Evolutionary conservation across 2,329 filamentous ascomycete genomes (phyloP).

Genomic region (Ophiostoma sp.): DNA sequence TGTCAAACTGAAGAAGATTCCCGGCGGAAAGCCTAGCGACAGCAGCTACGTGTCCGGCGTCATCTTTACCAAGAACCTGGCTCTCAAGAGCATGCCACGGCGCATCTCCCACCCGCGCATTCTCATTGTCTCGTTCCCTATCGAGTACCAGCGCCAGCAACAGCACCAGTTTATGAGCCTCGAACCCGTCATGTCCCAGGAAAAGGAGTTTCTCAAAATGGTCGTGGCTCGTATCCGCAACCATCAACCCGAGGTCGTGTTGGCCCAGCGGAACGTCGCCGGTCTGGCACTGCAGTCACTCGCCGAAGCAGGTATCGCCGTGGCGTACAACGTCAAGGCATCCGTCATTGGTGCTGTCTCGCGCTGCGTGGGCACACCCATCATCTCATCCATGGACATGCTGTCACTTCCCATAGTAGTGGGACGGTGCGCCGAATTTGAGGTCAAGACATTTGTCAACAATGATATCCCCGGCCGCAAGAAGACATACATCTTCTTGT

Average conservation of each 20-base stretch:
- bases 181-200: conserved; percentile 93
- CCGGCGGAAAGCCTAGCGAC: conserved; percentile 83
- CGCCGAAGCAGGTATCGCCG: conserved; percentile 84
- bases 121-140: conserved; percentile 88
- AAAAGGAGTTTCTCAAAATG: conserved; percentile 88
- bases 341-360: conserved; percentile 95
- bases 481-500: conserved; percentile 95
- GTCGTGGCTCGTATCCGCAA: conserved; percentile 89
- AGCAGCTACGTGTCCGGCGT: conserved; percentile 96
- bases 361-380: conserved; percentile 84
- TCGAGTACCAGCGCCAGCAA: conserved; percentile 92
- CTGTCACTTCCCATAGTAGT: conserved; percentile 74
- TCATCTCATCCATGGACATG: conserved; percentile 95
- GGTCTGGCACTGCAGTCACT: conserved; percentile 87
- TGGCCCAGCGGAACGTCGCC: conserved; percentile 92
- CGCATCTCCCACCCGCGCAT: conserved; percentile 82
- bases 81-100: conserved; percentile 92
- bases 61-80: conserved; percentile 95
- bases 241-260: conserved; percentile 76
- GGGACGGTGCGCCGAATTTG: conserved; percentile 81
- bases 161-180: conserved; percentile 94
- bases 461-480: conserved; percentile 70
- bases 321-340: conserved; percentile 94
- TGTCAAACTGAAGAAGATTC: conserved; percentile 95
- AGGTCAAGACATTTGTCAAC: conserved; percentile 93